Evolutionary conservation across 2,329 filamentous ascomycete species (phyloP), one percentile per base, ranked within the genome.

Genomic region (Knufia fluminis): DNA sequence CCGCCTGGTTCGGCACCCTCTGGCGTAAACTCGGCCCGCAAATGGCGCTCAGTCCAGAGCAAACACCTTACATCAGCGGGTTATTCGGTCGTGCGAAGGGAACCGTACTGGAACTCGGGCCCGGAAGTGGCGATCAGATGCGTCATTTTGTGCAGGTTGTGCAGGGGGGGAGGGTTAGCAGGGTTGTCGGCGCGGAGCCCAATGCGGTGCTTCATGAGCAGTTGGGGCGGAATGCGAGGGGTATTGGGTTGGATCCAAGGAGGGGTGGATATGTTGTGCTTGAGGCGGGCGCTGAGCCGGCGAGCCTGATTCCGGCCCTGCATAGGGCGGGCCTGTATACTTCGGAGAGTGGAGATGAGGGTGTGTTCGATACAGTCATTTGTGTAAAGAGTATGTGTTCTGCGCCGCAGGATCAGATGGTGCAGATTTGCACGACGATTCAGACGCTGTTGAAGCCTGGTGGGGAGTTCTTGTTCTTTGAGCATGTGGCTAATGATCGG

Each of bases 391-490:
- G 71, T 8, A 43, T 74, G 50, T 73, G 71, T 58, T 56, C 54
- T 4, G 49, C 48, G n/a, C 52, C 52, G 2, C 55, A 54, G 28
- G 28, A 33, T 17, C 50, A 57, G 31, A n/a, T 57, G 22, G 28
- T 47, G 3, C 48, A 54, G n/a, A 57, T 52, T 4, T 35, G 54
- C 4, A 64, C 68, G 3, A 64, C 72, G 2, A 50, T 72, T n/a
- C 69, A 67, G 53, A 64, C 64, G 45, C 54, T 73, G 23, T 54
- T 74, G 36, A 73, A 68, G 52, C 71, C 71, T 0, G 71, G 71
- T 1, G 71, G 71, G 10, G 66, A 63, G 39, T 68, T 73, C 50
- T 60, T 74, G 22, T 72, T 73, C 48, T 73, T 71, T 67, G 71
- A 74, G 53, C 71, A 73, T 49, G 52, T 59, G 16, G 50, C 53